phyloP scores from a whole-genome alignment of 257 asterid genomes.

The Pogostemon cablin region DNA sequence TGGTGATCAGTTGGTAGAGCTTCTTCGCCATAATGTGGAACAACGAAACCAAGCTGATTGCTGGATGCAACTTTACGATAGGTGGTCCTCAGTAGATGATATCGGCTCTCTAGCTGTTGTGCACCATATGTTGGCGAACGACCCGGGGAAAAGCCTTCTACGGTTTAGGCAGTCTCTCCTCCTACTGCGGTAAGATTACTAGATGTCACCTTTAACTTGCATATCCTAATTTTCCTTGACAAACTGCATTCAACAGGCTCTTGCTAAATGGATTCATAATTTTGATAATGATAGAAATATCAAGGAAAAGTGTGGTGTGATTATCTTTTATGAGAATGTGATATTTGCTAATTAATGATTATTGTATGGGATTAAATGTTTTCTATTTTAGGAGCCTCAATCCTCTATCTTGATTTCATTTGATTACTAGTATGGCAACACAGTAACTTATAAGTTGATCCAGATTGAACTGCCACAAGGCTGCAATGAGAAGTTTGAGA shows the following conservation, averaged over 20 bases:
- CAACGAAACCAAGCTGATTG: constrained; percentile 93
- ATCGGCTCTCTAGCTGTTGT: constrained; percentile 94
- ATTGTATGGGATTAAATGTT: constrained; percentile 15
- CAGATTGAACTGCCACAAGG: constrained; percentile 93
- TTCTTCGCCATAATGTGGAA: constrained; percentile 57
- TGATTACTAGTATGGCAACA: constrained; percentile 9
- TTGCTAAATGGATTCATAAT: not conserved
- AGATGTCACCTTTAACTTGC: not conserved
- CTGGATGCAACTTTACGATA: constrained; percentile 90
- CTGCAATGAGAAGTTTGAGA: constrained; percentile 94
- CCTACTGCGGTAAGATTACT: constrained; percentile 60
- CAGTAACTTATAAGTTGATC: constrained; percentile 25
- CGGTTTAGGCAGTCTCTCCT: constrained; percentile 91
- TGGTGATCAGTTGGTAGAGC: constrained; percentile 73
- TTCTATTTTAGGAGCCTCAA: constrained; percentile 26
- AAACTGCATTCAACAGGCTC: not conserved
- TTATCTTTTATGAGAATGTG: constrained; percentile 8
- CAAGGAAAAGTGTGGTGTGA: not conserved
- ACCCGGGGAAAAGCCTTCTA: constrained; percentile 84
- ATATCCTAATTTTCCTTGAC: constrained; percentile 16
- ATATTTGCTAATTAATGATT: not conserved
- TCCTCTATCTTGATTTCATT: constrained; percentile 8
- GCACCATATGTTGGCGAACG: constrained; percentile 89
- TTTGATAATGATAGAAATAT: not conserved
- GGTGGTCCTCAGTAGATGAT: constrained; percentile 96